Percentiles rank a stretch among this genome's conserved stretches.
Conservation (phyloP, 257 asterid genomes). For the Ehretia macrophylla region DNA sequence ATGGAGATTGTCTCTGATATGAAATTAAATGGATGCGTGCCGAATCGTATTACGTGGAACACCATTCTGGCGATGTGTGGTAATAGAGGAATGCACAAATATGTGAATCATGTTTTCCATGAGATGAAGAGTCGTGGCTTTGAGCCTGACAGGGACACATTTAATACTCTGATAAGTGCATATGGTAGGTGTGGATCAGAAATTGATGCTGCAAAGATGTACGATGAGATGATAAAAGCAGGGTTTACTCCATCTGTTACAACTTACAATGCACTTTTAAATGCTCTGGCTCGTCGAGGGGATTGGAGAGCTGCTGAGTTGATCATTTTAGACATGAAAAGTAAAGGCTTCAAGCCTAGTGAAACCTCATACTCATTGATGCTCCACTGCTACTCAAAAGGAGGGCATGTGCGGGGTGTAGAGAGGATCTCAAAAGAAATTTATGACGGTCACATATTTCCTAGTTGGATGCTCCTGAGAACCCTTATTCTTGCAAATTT, state of each 20-base stretch:
- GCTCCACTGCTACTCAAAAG: slow-evolving; percentile 84
- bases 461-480: slow-evolving; percentile 89
- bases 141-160: slow-evolving; percentile 88
- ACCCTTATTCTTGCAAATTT: slow-evolving; percentile 72
- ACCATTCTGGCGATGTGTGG: slow-evolving; percentile 88
- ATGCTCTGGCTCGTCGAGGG: slow-evolving; percentile 79
- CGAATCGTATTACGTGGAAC: slow-evolving; percentile 92
- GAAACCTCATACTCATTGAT: slow-evolving; percentile 77
- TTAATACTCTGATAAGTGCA: slow-evolving; percentile 80
- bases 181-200: slow-evolving; percentile 84
- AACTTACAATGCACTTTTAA: slow-evolving; percentile 83
- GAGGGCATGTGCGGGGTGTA: slow-evolving; percentile 69
- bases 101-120: slow-evolving; percentile 61
- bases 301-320: slow-evolving; percentile 80
- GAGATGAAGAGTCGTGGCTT: slow-evolving; percentile 91
- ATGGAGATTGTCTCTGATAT: slow-evolving; percentile 68
- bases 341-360: slow-evolving; percentile 76
- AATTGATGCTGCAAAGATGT: slow-evolving; percentile 63
- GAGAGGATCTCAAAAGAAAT: slow-evolving; percentile 75
- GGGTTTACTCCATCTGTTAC: slow-evolving; percentile 81
- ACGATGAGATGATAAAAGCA: slow-evolving; percentile 71
- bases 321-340: slow-evolving; percentile 59
- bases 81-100: slow-evolving; percentile 67
- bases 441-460: slow-evolving; percentile 75
- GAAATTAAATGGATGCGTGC: slow-evolving; percentile 76